Evolutionary conservation across 768 basidiomycete species (phyloP).

Genomic region (Leucocoprinus leucothites): DNA sequence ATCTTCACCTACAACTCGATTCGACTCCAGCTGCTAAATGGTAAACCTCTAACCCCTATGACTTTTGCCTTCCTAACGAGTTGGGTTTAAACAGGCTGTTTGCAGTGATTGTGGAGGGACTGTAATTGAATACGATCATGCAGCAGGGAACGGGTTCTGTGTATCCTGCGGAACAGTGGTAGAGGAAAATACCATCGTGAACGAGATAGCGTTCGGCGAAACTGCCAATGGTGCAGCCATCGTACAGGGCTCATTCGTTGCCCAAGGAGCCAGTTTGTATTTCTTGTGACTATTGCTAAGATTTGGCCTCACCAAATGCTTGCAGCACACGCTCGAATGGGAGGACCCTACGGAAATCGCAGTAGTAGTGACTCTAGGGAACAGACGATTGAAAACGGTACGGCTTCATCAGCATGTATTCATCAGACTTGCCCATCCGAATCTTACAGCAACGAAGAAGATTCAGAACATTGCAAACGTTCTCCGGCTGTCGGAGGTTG

Average conservation of each 20-base stretch:
- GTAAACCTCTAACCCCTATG: not conserved
- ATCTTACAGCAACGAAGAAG: constrained; percentile 63
- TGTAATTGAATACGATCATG: constrained; percentile 81
- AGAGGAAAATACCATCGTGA: constrained; percentile 91
- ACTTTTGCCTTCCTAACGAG: not conserved
- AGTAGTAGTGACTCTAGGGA: constrained; percentile 82
- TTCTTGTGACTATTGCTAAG: not conserved
- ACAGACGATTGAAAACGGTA: constrained; percentile 89
- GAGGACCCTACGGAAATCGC: constrained; percentile 77
- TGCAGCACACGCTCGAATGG: constrained; percentile 78
- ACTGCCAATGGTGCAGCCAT: constrained; percentile 88
- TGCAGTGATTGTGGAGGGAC: constrained; percentile 81
- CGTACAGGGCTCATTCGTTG: constrained; percentile 92
- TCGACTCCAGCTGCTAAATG: not conserved
- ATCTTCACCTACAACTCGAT: not conserved
- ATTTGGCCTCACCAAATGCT: not conserved
- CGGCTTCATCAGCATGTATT: constrained; percentile 20
- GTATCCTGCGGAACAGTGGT: constrained; percentile 85
- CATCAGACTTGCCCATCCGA: constrained; percentile 7
- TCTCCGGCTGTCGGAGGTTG: constrained; percentile 74
- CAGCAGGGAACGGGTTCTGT: constrained; percentile 85
- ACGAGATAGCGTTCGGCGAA: constrained; percentile 95
- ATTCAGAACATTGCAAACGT: constrained; percentile 82
- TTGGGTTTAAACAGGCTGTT: constrained; percentile 42
- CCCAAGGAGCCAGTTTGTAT: constrained; percentile 82